Evolutionary conservation across 768 basidiomycete species (phyloP), one percentile per base, ranked within the genome.

Genomic region (Neoboletus subvelutipes): DNA sequence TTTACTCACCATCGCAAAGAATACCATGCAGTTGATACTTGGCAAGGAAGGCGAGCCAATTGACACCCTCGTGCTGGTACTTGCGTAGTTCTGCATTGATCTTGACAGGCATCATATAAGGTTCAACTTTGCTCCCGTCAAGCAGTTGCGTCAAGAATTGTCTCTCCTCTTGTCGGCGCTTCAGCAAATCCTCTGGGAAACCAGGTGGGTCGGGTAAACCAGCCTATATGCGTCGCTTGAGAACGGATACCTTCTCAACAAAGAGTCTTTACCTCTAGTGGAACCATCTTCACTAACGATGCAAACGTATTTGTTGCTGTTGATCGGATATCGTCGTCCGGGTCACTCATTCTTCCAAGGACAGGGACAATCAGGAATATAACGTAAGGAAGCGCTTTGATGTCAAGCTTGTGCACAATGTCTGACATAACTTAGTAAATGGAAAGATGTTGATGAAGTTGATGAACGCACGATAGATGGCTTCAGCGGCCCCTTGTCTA

Each of bases 11-110:
- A 67, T 99, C 97, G 69, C 97, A 99, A 29, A 99, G 85, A 64
- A 98, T 92, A 15, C 97, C 97, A 69, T 99, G 97, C 3, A 99
- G 75, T 66, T 98, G 97, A 70, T 97, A 99, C 70, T 97, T 98
- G 20, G 94, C 92, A 37, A 99, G 79, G 78, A 99, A 99, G 1
- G 97, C 97, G 18, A 99, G 79, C 97, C 97, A 99, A 70, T 93
- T 98, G 62, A 99, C 92, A 34, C 97, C 97, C 54, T 99, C 97
- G 74, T 93, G 92, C 73, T 99, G 97, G 70, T 99, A 99, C 70
- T 94, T 93, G 57, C 97, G 88, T 47, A 99, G 78, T 63, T 98
- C 93, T 33, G 95, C 94, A 55, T 95, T 92, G 78, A 99, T 91
- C 28, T 77, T 75, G 54, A 94, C 85, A 0, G 97, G 94, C 1